These are phyloP conservation scores for Venustampulla echinocandica DNA, from an alignment of 495 filamentous ascomycete species.

Conservation along the genomic window DNA sequence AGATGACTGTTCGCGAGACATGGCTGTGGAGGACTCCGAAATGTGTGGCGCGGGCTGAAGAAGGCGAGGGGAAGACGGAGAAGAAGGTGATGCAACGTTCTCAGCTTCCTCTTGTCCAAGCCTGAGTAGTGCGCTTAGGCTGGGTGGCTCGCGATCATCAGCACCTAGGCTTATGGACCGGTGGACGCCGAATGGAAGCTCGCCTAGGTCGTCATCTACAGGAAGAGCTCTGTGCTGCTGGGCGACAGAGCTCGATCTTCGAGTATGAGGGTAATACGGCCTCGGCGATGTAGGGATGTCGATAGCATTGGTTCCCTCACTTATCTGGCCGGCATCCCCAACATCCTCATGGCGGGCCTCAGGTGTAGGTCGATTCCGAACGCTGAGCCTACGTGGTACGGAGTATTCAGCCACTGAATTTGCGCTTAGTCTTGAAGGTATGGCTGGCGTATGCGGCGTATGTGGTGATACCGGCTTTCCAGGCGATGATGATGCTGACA, in stretches of 20 bases:
- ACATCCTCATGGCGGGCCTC: slow-evolving; percentile 23
- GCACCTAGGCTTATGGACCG: slow-evolving; percentile 70
- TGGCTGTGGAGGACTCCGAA: slow-evolving; percentile 29
- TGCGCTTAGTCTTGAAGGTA: slow-evolving; percentile 85
- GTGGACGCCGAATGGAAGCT: slow-evolving; percentile 52
- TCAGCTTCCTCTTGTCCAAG: slow-evolving; percentile 27
- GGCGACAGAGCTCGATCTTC: slow-evolving; percentile 72
- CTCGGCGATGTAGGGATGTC: slow-evolving; percentile 76
- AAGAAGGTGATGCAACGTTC: slow-evolving; percentile 22
- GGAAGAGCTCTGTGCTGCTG: slow-evolving; percentile 48
- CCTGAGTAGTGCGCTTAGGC: slow-evolving; percentile 47
- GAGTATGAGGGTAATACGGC: slow-evolving; percentile 47
- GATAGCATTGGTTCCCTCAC: slow-evolving; percentile 58
- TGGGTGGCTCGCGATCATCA: slow-evolving; percentile 54
- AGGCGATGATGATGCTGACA: slow-evolving; percentile 77
- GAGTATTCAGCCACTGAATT: slow-evolving; percentile 74
- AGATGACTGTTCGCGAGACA: slow-evolving; percentile 35
- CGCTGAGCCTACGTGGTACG: slow-evolving; percentile 27
- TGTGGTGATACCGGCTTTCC: slow-evolving; percentile 90
- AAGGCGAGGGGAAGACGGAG: slow-evolving; percentile 25
- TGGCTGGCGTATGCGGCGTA: slow-evolving; percentile 87
- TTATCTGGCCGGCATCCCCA: slow-evolving; percentile 34
- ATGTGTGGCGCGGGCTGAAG: slow-evolving; percentile 40
- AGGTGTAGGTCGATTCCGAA: slow-evolving; percentile 15
- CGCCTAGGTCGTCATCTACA: slow-evolving; percentile 53